phyloP scores from a whole-genome alignment of 805 yeast species.

The Monosporozyma aquatica region DNA sequence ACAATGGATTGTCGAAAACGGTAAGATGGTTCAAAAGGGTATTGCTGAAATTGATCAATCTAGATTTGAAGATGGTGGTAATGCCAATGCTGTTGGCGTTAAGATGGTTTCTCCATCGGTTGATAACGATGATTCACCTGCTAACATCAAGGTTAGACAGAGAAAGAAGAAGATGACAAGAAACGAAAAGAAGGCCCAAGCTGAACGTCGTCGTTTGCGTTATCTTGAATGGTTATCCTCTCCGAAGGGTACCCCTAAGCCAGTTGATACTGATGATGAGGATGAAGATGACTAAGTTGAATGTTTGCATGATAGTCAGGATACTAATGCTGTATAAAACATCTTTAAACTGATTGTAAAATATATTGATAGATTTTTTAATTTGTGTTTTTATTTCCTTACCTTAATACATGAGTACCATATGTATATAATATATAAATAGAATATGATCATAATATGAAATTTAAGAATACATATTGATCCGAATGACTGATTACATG shows the following conservation, averaged over 20 bases:
- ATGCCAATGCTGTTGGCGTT: slow-evolving; percentile 39
- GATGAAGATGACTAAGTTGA: slow-evolving; percentile 15
- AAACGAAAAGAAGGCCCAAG: slow-evolving; percentile 87
- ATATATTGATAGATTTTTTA: slow-evolving; percentile 1
- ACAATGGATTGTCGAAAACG: slow-evolving; percentile 95
- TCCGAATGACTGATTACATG: too few relatives aligned
- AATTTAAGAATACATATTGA: too few relatives aligned
- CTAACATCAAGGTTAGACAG: slow-evolving; percentile 84
- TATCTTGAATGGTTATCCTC: slow-evolving; percentile 89
- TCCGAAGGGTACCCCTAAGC: slow-evolving; percentile 97
- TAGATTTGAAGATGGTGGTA: slow-evolving; percentile 75
- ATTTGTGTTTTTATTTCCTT: slow-evolving; percentile 1
- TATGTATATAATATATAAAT: too few relatives aligned
- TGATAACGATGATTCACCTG: slow-evolving; percentile 81
- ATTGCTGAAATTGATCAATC: slow-evolving; percentile 62
- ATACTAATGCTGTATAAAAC: too few relatives aligned
- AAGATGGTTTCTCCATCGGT: slow-evolving; percentile 38
- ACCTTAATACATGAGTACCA: too few relatives aligned
- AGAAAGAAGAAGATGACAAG: slow-evolving; percentile 97
- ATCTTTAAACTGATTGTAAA: not conserved
- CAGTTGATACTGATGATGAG: slow-evolving; percentile 89
- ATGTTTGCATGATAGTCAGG: too few relatives aligned
- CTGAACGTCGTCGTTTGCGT: slow-evolving; percentile 88
- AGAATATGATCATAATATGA: too few relatives aligned
- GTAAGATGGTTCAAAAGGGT: slow-evolving; percentile 79